Percentiles rank a stretch among this genome's conserved stretches.
Conservation (phyloP, 257 asterid genomes). For the Nicotiana knightiana region DNA sequence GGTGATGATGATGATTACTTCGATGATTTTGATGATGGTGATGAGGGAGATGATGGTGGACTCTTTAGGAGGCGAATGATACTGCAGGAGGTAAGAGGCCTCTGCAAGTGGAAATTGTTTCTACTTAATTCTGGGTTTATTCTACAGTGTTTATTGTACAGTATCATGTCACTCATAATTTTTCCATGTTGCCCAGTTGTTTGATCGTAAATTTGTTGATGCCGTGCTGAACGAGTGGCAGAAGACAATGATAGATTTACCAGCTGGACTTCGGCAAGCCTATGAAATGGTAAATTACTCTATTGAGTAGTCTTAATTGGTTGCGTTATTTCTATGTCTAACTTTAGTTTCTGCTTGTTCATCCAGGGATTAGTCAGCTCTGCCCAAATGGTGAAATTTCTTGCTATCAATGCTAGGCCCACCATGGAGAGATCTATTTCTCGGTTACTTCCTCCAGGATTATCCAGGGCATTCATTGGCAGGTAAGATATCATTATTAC, state of each 20-base stretch:
- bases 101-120: not conserved
- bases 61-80: constrained; percentile 77
- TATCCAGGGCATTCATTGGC: constrained; percentile 88
- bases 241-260: constrained; percentile 94
- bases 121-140: not conserved
- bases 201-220: constrained; percentile 88
- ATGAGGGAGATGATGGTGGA: constrained; percentile 97
- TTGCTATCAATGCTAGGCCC: constrained; percentile 88
- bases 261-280: constrained; percentile 96
- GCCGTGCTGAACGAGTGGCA: constrained; percentile 98
- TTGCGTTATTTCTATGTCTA: constrained; percentile 3
- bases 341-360: constrained; percentile 23
- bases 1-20: constrained; percentile 99
- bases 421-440: constrained; percentile 80
- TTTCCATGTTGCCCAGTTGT: constrained; percentile 40
- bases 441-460: constrained; percentile 78
- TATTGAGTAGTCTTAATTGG: not conserved
- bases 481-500: constrained; percentile 39
- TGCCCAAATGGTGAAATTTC: constrained; percentile 83
- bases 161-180: constrained; percentile 9
- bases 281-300: constrained; percentile 74
- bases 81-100: constrained; percentile 63
- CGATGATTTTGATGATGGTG: constrained; percentile 93
- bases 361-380: constrained; percentile 94
- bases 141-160: no score